Conservation (phyloP, 345 rosid genomes). For the Orychophragmus violaceus region DNA sequence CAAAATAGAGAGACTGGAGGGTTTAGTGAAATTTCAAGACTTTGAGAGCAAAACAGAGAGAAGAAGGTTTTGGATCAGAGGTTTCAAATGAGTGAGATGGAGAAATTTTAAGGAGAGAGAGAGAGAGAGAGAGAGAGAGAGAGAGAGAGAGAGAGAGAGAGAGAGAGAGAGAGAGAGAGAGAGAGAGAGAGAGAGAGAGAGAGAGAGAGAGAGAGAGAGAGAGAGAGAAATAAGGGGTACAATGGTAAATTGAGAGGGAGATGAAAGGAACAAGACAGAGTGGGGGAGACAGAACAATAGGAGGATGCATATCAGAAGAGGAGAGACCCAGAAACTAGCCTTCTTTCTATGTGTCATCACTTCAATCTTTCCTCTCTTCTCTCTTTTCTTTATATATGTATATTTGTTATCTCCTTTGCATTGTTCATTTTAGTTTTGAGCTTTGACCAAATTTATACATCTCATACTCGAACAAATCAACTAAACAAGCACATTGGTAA, state of each 20-base stretch:
- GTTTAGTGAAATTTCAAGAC: constrained; percentile 9
- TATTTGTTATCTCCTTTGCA: neutral
- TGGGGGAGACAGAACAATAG: constrained; percentile 36
- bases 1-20: constrained; percentile 1
- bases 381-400: neutral
- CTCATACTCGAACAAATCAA: neutral
- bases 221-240: neutral
- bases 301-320: constrained; percentile 38
- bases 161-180: constrained; percentile 1
- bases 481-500: neutral
- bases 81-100: constrained; percentile 18
- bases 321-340: constrained; percentile 6
- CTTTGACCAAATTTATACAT: neutral
- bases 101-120: neutral
- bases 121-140: constrained; percentile 5
- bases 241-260: neutral
- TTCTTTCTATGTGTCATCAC: constrained; percentile 32
- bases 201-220: neutral
- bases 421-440: constrained; percentile 12
- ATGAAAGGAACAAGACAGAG: constrained; percentile 59
- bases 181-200: constrained; percentile 3
- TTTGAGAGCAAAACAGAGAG: constrained; percentile 16
- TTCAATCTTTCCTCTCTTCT: constrained; percentile 16
- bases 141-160: constrained; percentile 4
- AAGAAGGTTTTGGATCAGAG: constrained; percentile 18